Base-by-base conservation (phyloP, 2,329 filamentous ascomycete species). In the Trichoderma sp. region DNA sequence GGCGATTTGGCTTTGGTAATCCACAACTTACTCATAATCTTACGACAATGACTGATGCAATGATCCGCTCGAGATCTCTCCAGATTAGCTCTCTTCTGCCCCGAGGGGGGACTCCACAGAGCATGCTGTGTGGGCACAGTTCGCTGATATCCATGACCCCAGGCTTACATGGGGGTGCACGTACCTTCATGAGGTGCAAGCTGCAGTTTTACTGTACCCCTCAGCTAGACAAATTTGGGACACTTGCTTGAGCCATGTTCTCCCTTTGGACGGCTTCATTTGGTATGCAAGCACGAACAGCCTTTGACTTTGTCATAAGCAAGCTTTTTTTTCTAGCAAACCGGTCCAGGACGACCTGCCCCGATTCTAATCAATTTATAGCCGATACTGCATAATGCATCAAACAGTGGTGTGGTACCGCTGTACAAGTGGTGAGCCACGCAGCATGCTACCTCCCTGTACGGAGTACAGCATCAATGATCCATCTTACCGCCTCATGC, bases 41-140 rank as follows among this genome's bases (percentile, higher is more conserved):
- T 10, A 35, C 22, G 34, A 27, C 32, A 32, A 19, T 5, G 25
- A 27, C 19, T n/a, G 15, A 63, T 52, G 34, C 32, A 32, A 10
- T 5, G 5, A 37, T 22, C 15, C 45, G 29, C 19, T 61, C 42
- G 27, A 1, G 29, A 52, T 27, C 34, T 12, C 7, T 13, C 45
- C 32, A 17, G 45, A n/a, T 29, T n/a, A 29, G 22, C 45, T 37
- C 32, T 37, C 32, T 8, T 37, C 19, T 52, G 59, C 10, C n/a
- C 15, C n/a, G n/a, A n/a, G 15, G 25, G 5, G 75, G 83, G 13
- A 72, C 79, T 27, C 78, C 80, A 68, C 82, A 83, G 70, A 82
- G 82, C 70, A 72, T 75, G 35, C 72, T 78, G 32, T 82, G 82
- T 48, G 77, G 81, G 27, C 83, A 84, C 68, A 83, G 22, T 22